Percentiles rank a stretch among this genome's conserved stretches.
Conservation (phyloP, 257 asterid genomes). For the Cynanchum wilfordii region DNA sequence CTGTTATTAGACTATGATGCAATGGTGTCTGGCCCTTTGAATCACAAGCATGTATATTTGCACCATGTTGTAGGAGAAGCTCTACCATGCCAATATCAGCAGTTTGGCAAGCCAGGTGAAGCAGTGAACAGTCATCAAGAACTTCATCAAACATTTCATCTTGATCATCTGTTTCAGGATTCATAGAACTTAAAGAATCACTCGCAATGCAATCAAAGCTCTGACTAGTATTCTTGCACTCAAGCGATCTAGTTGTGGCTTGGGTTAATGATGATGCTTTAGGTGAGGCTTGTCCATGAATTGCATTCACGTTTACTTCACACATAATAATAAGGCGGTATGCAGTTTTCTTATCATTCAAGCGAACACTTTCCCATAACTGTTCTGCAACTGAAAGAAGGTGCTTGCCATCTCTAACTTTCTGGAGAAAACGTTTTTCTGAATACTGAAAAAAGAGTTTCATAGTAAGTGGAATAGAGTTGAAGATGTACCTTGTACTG, state of each 20-base stretch:
- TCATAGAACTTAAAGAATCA: conserved; percentile 32
- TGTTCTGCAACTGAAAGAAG: conserved; percentile 64
- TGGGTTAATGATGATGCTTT: conserved; percentile 31
- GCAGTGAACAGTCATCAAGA: conserved; percentile 67
- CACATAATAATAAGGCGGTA: conserved; percentile 70
- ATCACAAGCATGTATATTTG: conserved; percentile 51
- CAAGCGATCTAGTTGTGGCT: conserved; percentile 36
- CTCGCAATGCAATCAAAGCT: conserved; percentile 34
- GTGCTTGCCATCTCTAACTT: conserved; percentile 40
- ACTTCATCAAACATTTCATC: conserved; percentile 33
- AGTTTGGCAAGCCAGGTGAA: conserved; percentile 91
- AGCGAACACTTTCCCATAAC: conserved; percentile 72
- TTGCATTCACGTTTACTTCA: conserved; percentile 64
- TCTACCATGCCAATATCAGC: conserved; percentile 87
- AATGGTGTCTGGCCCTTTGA: conserved; percentile 74
- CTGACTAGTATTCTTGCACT: conserved; percentile 27
- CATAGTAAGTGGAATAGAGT: neutral
- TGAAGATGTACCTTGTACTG: neutral
- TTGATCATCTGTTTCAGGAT: conserved; percentile 30
- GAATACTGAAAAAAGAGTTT: conserved; percentile 45
- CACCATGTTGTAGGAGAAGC: conserved; percentile 87
- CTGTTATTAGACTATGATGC: conserved; percentile 70
- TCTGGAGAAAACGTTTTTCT: conserved; percentile 65
- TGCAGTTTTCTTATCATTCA: conserved; percentile 69
- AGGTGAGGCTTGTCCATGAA: conserved; percentile 47